Percentiles rank a stretch among this genome's conserved stretches.
phyloP scores from a whole-genome alignment of 176 grass and related monocot species.

The Eleusine indica region DNA sequence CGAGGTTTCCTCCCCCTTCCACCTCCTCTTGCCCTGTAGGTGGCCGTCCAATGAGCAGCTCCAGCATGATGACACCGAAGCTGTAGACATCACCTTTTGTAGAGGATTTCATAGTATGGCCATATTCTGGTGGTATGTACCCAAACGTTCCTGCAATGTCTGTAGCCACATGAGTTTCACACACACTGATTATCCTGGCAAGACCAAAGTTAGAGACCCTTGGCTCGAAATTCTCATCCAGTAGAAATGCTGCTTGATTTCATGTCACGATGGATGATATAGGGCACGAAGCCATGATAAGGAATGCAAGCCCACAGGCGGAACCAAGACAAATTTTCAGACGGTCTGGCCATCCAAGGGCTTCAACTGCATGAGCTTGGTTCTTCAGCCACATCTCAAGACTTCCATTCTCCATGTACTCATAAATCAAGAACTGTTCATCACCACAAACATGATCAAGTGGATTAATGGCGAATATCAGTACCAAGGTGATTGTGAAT shows the following conservation, averaged over 20 bases:
- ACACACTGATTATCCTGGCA: conserved; percentile 94
- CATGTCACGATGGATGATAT: conserved; percentile 99
- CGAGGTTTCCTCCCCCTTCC: conserved; percentile 90
- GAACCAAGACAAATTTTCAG: conserved; percentile 90
- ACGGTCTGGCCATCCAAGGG: conserved; percentile 79
- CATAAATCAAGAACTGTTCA: conserved; percentile 87
- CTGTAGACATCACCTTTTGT: conserved; percentile 90
- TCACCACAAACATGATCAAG: conserved; percentile 94
- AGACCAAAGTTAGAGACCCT: conserved; percentile 96
- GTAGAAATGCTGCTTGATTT: conserved; percentile 91
- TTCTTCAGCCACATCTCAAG: conserved; percentile 90
- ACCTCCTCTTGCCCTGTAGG: conserved; percentile 87
- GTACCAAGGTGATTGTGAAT: too few relatives aligned
- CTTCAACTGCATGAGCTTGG: conserved; percentile 76
- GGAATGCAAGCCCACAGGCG: conserved; percentile 78
- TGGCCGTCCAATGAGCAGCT: conserved; percentile 79
- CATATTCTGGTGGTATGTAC: conserved; percentile 90
- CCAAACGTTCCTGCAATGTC: conserved; percentile 91
- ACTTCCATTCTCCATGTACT: conserved; percentile 98
- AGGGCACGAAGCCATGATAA: conserved; percentile 95
- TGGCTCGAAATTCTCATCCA: conserved; percentile 81
- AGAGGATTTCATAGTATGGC: conserved; percentile 82
- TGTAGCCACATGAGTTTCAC: conserved; percentile 96
- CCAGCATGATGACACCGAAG: conserved; percentile 90
- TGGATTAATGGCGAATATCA: conserved; percentile 77